Base-by-base conservation (phyloP, 371 early-diverging fungal species). In the Saksenaea oblongispora region DNA sequence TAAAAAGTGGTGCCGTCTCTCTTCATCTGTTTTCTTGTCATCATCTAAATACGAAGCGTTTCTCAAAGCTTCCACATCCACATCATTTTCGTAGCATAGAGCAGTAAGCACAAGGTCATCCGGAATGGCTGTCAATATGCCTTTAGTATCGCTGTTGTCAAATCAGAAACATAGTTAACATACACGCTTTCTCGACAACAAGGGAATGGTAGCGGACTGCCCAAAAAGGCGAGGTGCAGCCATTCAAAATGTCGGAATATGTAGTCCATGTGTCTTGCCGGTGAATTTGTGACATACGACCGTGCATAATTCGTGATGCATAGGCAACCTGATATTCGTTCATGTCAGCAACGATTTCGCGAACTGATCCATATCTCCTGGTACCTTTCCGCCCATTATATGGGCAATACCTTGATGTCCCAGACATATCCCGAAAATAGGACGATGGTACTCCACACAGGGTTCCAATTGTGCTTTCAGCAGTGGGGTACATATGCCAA, bases 341-440 rank as follows among this genome's bases (percentile, higher is more conserved):
- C 31, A 31, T 31, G 35, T 11, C 34, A 13, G 31, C 0, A 54
- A 22, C 17, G 17, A 62, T 14, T 22, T 15, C 36, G 11, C 17
- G 18, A 36, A 37, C 8, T 41, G 10, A 18, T 55, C 18, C 27
- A 17, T 36, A 41, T 61, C 62, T 66, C 31, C 31, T 31, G 31
- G 58, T 75, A 92, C 91, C 63, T 87, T 85, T 10, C 91, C 93
- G 8, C 96, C 97, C 66, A 91, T 89, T 10, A 82, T 83, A 56
- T 83, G 73, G 0, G 91, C 96, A 24, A 96, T 87, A 5, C 97
- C 94, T 74, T 99, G 99, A 76, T 97, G 95, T 0, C 99, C 99
- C 41, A 99, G 79, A 73, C 99, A 99, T 0, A 99, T 94, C 53
- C 99, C 99, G 59, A 99, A 86, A 10, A 98, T 80, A 2, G 99